Conservation (phyloP, 768 basidiomycete genomes). For the Lactarius indigo region DNA sequence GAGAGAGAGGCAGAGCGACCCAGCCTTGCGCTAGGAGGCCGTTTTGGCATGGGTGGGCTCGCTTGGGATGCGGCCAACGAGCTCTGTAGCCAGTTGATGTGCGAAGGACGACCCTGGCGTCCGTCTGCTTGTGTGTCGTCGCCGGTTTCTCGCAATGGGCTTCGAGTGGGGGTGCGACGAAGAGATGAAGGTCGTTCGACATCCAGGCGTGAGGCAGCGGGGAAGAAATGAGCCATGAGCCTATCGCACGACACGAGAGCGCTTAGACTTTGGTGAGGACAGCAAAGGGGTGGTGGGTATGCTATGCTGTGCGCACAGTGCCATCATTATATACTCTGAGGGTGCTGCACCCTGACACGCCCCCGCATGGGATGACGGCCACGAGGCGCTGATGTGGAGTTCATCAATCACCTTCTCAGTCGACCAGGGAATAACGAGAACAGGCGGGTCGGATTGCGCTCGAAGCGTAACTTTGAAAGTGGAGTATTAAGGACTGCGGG, state of each 20-base stretch:
- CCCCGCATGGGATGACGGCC: conserved; percentile 5
- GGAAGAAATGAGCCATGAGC: conserved; percentile 25
- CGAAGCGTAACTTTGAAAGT: not conserved
- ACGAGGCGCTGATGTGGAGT: conserved; percentile 16
- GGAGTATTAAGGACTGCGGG: not conserved
- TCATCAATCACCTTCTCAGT: not conserved
- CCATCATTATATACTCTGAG: conserved; percentile 14
- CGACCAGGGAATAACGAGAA: not conserved
- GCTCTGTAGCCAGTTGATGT: conserved; percentile 24
- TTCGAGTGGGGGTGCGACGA: conserved; percentile 16
- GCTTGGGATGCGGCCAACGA: not conserved
- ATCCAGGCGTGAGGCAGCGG: conserved; percentile 19
- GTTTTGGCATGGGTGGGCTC: conserved; percentile 13
- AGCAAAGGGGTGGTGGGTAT: conserved; percentile 4
- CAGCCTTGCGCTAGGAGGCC: conserved; percentile 20
- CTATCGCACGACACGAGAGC: conserved; percentile 13
- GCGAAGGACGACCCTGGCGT: conserved; percentile 19
- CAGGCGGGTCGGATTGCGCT: not conserved
- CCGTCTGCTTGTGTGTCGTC: conserved; percentile 12
- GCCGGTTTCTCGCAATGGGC: not conserved
- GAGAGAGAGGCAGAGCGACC: conserved; percentile 25
- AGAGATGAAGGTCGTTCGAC: conserved; percentile 17
- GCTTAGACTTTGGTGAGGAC: conserved; percentile 4
- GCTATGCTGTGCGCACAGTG: conserved; percentile 8
- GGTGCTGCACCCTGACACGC: conserved; percentile 12